Evolutionary conservation across 192 early-diverging fungal genomes (phyloP), one percentile per base, ranked within the genome.

Genomic region (Coemansia sp.): DNA sequence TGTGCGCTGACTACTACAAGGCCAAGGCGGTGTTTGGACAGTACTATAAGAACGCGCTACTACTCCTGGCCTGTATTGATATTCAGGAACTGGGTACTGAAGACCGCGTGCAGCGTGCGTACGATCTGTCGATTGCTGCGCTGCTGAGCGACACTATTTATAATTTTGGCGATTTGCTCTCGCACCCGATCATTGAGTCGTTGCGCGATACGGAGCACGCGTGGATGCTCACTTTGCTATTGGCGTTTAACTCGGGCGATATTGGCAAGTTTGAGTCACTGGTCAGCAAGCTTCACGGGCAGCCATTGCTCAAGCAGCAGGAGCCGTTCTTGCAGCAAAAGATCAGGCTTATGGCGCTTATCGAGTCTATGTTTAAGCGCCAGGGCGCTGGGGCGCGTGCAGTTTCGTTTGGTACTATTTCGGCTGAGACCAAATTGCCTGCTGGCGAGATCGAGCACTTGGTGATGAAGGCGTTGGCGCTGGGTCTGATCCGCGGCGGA

Each of bases 91-190:
- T 99, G 49, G 80, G 87, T 13, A 20, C 39, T 1, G 84, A 82
- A 20, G 96, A 99, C 74, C 92, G 89, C 59, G 82, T 84, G n/a
- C 92, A 94, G 74, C 86, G 96, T 34, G 98, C 97, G 11, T 91
- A 93, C 70, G 96, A 99, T 67, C 82, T 99, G 71, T 78, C 92
- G 0, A 85, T 99, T 35, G 89, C 92, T 4, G 98, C 97, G 3
- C 72, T 99, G 43, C 84, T 99, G 6, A 96, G 97, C 22, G 95
- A 97, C 56, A 94, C 88, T 16, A 92, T 99, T 44, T 99, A 99
- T 84, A 98, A 98, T 84, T 99, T 99, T 91, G 98, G 98, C 50
- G 95, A 98, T 72, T 81, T 99, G 83, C 90, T 99, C 82, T 85
- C 82, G 49, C 70, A 59, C 45, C 71, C 70, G 24, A 86, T 80